Percentiles rank a stretch among this genome's conserved stretches.
phyloP scores from a whole-genome alignment of 2,329 filamentous ascomycete genomes.

The Epicoccum sorghinum region DNA sequence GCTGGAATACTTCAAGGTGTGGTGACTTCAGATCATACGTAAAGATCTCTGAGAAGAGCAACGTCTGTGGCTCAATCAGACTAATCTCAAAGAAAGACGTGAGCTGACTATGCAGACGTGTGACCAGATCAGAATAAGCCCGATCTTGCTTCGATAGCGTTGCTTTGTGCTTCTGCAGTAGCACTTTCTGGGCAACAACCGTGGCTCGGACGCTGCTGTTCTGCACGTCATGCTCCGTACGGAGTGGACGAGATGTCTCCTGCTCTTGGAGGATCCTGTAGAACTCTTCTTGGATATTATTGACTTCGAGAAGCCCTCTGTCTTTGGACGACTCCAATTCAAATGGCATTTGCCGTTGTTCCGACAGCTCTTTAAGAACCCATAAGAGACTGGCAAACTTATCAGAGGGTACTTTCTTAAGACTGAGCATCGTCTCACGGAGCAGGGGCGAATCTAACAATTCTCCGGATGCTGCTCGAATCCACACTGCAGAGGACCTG shows the following conservation, averaged over 20 bases:
- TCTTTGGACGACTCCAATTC: constrained; percentile 11
- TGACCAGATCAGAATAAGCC: constrained; percentile 70
- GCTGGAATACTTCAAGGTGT: constrained; percentile 75
- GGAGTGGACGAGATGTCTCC: constrained; percentile 55
- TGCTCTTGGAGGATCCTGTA: constrained; percentile 32
- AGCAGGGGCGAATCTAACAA: constrained; percentile 58
- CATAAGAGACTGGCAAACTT: constrained; percentile 55
- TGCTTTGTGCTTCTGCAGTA: constrained; percentile 76
- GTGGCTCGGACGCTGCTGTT: constrained; percentile 75
- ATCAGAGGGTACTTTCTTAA: constrained; percentile 66
- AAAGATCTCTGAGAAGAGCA: constrained; percentile 74
- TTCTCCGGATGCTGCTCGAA: constrained; percentile 64
- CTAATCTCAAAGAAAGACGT: constrained; percentile 53
- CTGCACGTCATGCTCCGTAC: constrained; percentile 76
- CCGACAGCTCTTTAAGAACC: constrained; percentile 33
- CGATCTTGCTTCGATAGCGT: constrained; percentile 73
- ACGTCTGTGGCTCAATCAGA: constrained; percentile 56
- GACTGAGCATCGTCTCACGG: constrained; percentile 60
- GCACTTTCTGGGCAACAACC: constrained; percentile 80
- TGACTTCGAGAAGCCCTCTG: constrained; percentile 30
- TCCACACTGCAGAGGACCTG: constrained; percentile 60
- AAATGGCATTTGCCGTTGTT: neutral
- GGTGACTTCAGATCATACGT: constrained; percentile 75
- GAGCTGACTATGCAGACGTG: constrained; percentile 60
- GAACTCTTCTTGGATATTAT: constrained; percentile 44